Conservation (phyloP, 2,329 filamentous ascomycete species). For the Cytospora paraplurivora region DNA sequence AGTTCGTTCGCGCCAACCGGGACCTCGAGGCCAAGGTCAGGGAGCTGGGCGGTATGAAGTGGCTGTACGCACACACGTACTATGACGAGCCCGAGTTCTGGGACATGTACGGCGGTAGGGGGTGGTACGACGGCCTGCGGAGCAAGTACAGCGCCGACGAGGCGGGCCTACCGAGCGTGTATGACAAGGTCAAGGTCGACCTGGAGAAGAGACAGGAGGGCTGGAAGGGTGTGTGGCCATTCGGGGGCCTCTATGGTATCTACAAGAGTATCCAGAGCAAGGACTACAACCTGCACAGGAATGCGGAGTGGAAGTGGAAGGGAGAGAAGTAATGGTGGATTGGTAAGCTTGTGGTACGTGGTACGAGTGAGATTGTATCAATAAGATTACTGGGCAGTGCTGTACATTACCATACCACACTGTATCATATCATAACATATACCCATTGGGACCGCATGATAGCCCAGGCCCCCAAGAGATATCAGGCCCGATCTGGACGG, state of each 20-base stretch:
- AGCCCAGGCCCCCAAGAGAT: neutral
- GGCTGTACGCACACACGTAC: conserved; percentile 85
- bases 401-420: neutral
- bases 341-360: neutral
- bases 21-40: conserved; percentile 69
- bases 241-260: conserved; percentile 63
- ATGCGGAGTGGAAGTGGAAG: conserved; percentile 57
- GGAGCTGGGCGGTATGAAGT: conserved; percentile 76
- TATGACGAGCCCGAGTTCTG: conserved; percentile 75
- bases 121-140: conserved; percentile 64
- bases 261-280: conserved; percentile 59
- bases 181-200: conserved; percentile 66
- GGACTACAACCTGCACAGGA: conserved; percentile 57
- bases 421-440: neutral
- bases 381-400: neutral
- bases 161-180: conserved; percentile 64
- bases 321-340: conserved; percentile 29
- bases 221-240: conserved; percentile 53
- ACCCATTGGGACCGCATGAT: neutral
- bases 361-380: neutral
- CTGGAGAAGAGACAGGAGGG: conserved; percentile 38
- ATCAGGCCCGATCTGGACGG: neutral
- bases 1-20: conserved; percentile 72
- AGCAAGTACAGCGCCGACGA: conserved; percentile 59
- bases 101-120: conserved; percentile 59